Percentiles rank a stretch among this genome's conserved stretches.
These are phyloP conservation scores for sweet orange (Citrus sinensis) DNA, from an alignment of 345 rosid genomes.

Conservation along the genomic window DVS_A1.0 CM039164.1:21000001-21000500, in stretches of 20 bases:
- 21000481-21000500: too few species aligned
- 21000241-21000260: not conserved
- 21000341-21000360: too few species aligned
- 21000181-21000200: not conserved
- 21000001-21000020: too few species aligned
- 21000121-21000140: conserved; percentile 18
- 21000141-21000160: not conserved
- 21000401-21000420: too few species aligned
- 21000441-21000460: too few species aligned
- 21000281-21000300: conserved; percentile 27
- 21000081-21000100: conserved; percentile 8
- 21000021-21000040: too few species aligned
- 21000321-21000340: not conserved
- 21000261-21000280: conserved; percentile 19
- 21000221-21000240: not conserved
- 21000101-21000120: conserved; percentile 20
- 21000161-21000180: not conserved
- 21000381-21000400: too few species aligned
- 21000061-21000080: conserved; percentile 26
- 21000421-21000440: too few species aligned
- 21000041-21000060: conserved; percentile 11
- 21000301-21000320: conserved; percentile 22
- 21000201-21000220: conserved; percentile 4
- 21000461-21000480: too few species aligned
- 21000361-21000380: too few species aligned